Percentiles rank a stretch among this genome's conserved stretches.
phyloP scores from a whole-genome alignment of 2,329 filamentous ascomycete species.

The Pseudocercospora crystallina region DNA sequence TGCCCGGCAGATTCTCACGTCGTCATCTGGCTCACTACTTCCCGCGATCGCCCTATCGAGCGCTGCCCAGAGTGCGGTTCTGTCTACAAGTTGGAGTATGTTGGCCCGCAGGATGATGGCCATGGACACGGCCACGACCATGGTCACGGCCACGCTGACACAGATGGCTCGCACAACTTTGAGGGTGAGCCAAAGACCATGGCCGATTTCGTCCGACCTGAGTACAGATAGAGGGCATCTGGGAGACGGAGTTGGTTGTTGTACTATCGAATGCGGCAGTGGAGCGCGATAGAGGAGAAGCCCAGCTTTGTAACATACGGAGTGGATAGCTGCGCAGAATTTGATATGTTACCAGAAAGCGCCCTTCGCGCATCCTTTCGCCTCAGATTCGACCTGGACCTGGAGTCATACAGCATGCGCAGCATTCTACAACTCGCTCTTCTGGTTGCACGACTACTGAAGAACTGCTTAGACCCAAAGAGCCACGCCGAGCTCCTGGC shows the following conservation, averaged over 20 bases:
- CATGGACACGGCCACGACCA: slow-evolving; percentile 50
- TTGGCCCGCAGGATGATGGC: slow-evolving; percentile 76
- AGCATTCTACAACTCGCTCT: too few species aligned
- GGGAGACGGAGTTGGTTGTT: background rate
- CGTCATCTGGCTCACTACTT: slow-evolving; percentile 85
- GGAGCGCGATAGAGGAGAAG: slow-evolving; percentile 2
- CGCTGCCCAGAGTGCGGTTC: slow-evolving; percentile 96
- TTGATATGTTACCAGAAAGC: too few species aligned
- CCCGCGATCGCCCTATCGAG: slow-evolving; percentile 85
- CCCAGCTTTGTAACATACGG: slow-evolving; percentile 19
- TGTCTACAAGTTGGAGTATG: slow-evolving; percentile 97
- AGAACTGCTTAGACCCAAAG: too few species aligned
- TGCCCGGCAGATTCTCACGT: slow-evolving; percentile 87
- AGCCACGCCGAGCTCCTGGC: too few species aligned
- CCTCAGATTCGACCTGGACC: too few species aligned
- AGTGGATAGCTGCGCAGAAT: slow-evolving; percentile 20
- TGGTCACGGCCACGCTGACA: slow-evolving; percentile 46
- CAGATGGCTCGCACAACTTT: slow-evolving; percentile 54
- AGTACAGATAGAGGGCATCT: slow-evolving; percentile 70
- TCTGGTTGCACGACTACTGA: too few species aligned
- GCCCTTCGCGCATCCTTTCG: too few species aligned
- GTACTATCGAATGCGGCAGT: slow-evolving; percentile 6
- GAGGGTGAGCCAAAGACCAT: slow-evolving; percentile 89
- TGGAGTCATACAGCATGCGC: too few species aligned
- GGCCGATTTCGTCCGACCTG: slow-evolving; percentile 90